These are phyloP conservation scores for Fraxinus americana DNA, from an alignment of 257 asterid genomes.

Conservation along the genomic window DNA sequence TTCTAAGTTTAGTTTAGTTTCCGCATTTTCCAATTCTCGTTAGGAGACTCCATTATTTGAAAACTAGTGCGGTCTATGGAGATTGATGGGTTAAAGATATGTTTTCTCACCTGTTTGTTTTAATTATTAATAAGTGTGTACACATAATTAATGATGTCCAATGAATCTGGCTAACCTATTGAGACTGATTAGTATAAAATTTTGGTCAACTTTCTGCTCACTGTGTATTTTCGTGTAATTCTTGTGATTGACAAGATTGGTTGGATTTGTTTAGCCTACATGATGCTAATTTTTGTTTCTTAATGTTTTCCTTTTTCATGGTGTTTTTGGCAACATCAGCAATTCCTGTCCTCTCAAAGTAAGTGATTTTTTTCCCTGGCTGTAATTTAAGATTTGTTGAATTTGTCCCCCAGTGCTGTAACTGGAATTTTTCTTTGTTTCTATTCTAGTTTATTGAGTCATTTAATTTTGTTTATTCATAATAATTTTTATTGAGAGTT, in stretches of 20 bases:
- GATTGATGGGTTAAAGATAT: conserved; percentile 3
- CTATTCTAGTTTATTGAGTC: neutral
- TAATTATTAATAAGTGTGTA: neutral
- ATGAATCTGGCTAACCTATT: conserved; percentile 15
- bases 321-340: conserved; percentile 58
- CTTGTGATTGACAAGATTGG: conserved; percentile 14
- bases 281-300: conserved; percentile 32
- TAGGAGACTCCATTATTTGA: neutral
- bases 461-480: conserved; percentile 9
- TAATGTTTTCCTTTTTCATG: conserved; percentile 28
- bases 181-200: conserved; percentile 5
- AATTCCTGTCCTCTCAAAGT: conserved; percentile 96
- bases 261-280: conserved; percentile 12
- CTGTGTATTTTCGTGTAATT: conserved; percentile 15
- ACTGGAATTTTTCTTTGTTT: neutral
- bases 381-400: conserved; percentile 8
- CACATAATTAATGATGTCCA: neutral
- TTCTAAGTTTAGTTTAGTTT: neutral
- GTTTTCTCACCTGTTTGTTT: neutral
- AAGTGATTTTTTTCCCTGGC: conserved; percentile 40
- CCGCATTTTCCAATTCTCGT: neutral
- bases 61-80: neutral
- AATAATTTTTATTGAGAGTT: neutral
- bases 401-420: neutral
- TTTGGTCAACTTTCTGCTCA: conserved; percentile 2